Evolutionary conservation across 2,329 filamentous ascomycete genomes (phyloP), one percentile per base, ranked within the genome.

Genomic region (Colletotrichum theobromicola): DNA sequence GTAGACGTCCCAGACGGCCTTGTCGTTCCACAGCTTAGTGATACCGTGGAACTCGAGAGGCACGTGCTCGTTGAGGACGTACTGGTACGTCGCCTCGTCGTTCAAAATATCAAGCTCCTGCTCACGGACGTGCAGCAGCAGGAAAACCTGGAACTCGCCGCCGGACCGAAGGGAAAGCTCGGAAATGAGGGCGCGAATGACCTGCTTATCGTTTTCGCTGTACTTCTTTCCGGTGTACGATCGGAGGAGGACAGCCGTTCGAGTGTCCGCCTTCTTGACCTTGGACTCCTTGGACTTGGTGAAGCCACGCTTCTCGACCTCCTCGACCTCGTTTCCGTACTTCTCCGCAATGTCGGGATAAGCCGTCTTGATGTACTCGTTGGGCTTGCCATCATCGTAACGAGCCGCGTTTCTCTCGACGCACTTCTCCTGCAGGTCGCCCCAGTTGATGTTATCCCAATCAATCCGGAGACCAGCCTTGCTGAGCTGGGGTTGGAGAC

Each of bases 121-220:
- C 70, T 93, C 91, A 82, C 94, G 95, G 83, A 95, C 93, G 76
- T 97, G 94, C 16, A 97, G 90, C 30, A 97, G 88, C 34, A 97
- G 86, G 80, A 94, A 94, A 2, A 97, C 92, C 78, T 95, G 91
- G 80, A 95, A 97, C 83, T 96, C 92, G 42, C 94, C 94, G 21
- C 95, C 94, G 18, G 93, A 93, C 75, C 92, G 92, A 71, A 97
- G 87, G 7, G 90, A 90, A 32, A 97, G 87, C 82, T 98, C 95
- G 74, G 91, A 93, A 77, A 98, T 91, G 80, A 97, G 90, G 42
- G 95, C 91, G 32, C 95, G 93, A 53, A 98, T 91, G 68, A 92
- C 93, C 81, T 96, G 92, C 80, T 94, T 91, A 81, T 96, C 94
- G 80, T 96, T 94, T 53, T 94, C 90, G 32, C 92, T 94, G 82